Evolutionary conservation across 768 basidiomycete genomes (phyloP).

Genomic region (Paxillus rubicundulus): DNA sequence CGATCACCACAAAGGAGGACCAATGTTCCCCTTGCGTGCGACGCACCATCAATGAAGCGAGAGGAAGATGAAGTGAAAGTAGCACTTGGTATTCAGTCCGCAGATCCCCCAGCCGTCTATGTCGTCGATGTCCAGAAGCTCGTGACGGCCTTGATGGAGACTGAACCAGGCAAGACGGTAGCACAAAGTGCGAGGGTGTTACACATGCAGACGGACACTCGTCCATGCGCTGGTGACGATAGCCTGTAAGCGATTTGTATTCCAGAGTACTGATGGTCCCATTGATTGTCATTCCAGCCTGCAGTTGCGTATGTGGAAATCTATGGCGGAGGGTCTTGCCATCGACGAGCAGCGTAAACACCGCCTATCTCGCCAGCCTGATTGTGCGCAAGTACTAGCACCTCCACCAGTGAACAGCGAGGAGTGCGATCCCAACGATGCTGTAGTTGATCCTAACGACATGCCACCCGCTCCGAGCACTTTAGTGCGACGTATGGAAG

Average conservation of each 20-base stretch:
- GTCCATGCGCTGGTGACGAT: conserved; percentile 52
- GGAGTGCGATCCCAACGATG: conserved; percentile 11
- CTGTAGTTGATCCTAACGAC: conserved; percentile 9
- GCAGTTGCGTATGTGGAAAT: conserved; percentile 43
- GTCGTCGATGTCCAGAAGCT: conserved; percentile 42
- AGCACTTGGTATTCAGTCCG: background rate
- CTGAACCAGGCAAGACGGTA: conserved; percentile 19
- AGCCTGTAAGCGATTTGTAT: conserved; percentile 38
- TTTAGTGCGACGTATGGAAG: background rate
- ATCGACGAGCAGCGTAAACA: conserved; percentile 45
- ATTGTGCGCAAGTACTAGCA: conserved; percentile 11
- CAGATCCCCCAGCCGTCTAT: conserved; percentile 26
- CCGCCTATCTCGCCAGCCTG: conserved; percentile 13
- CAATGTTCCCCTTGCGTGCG: background rate
- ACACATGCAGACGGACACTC: conserved; percentile 30
- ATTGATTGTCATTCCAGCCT: conserved; percentile 27
- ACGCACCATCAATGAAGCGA: background rate
- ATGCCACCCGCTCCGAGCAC: background rate
- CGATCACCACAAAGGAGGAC: conserved; percentile 6
- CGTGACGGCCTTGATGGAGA: conserved; percentile 40
- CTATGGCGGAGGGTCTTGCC: conserved; percentile 43
- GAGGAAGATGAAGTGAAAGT: background rate
- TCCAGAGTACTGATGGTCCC: background rate
- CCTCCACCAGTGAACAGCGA: conserved; percentile 1
- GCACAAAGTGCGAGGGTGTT: conserved; percentile 35